Evolutionary conservation across 2,329 filamentous ascomycete genomes (phyloP).

Genomic region (Fusarium mangiferae): DNA sequence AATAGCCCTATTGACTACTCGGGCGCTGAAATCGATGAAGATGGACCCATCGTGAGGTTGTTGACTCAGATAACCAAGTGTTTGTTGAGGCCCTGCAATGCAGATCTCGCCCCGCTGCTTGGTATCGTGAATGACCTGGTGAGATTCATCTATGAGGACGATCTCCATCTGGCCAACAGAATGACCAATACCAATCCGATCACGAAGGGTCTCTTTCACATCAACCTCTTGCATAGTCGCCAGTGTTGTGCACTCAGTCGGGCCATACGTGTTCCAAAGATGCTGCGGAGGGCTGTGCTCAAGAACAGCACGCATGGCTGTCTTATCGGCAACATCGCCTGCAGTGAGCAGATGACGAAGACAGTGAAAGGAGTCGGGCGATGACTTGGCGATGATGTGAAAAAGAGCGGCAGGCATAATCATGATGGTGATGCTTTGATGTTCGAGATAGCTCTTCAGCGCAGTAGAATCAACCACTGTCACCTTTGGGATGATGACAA

Average conservation of each 20-base stretch:
- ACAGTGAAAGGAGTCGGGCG: not conserved
- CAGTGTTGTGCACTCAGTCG: constrained; percentile 1
- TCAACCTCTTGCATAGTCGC: not conserved
- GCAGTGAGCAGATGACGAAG: not conserved
- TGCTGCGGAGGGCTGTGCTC: not conserved
- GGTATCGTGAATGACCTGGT: not conserved
- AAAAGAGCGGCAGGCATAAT: not conserved
- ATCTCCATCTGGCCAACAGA: not conserved
- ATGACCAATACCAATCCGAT: not conserved
- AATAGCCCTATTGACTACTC: fast-evolving
- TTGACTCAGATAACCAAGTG: not conserved
- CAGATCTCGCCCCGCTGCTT: constrained; percentile 1
- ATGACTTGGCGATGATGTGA: not conserved
- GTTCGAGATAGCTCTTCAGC: not conserved
- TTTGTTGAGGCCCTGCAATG: not conserved
- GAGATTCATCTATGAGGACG: not conserved
- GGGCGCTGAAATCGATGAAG: fast-evolving
- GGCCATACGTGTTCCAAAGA: constrained; percentile 8
- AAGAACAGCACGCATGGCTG: not conserved
- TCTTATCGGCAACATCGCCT: not conserved
- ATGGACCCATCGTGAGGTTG: not conserved
- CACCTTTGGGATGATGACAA: not conserved
- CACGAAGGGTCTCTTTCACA: not conserved
- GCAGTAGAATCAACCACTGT: not conserved
- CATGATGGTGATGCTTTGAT: not conserved